Base-by-base conservation (phyloP, 495 filamentous ascomycete species). In the Ascodesmis nigricans region DNA sequence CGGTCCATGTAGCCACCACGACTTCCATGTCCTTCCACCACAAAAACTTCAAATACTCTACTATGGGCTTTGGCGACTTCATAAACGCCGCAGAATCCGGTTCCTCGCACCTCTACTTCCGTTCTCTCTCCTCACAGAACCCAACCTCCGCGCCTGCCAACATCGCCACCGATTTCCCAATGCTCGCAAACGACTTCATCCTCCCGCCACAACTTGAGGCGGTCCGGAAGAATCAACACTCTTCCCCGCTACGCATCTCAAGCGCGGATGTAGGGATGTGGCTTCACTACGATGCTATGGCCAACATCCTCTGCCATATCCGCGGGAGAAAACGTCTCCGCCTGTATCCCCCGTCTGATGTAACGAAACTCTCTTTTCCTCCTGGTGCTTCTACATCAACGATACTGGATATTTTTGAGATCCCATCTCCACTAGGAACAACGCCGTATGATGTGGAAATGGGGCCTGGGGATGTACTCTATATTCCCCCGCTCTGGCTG, bases 241-340 rank as follows among this genome's bases (percentile, higher is more conserved):
- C 75, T 48, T 80, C 78, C 0, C 72, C 79, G 0, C 53, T 91
- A 16, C 62, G 81, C 17, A 70, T 92, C 26, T 83, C 78, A 9
- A 78, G 79, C 1, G 71, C 67, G 0, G 43, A 38, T 5, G 79
- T 90, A 2, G 72, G 66, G 17, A 79, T 95, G 69, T 92, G 81
- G 83, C 60, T 91, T 17, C 80, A 92, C 53, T 91, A 83, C 58
- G 79, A 91, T 53, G 75, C 77, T 55, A 83, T 90, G 71, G 80
- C 79, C 16, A 92, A 91, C 46, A 61, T 91, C 4, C 71, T 87
- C 29, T 84, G 76, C 49, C 82, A 91, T 44, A 64, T 84, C 38
- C 55, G 58, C 22, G 78, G 80, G 17, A 57, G 58, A 0, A 84
- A 83, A 53, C 57, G 65, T 22, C 61, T 91, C 20, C 52, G 78